Conservation (phyloP, 176 grass and related monocot species). For the Triticum timopheevii region DNA sequence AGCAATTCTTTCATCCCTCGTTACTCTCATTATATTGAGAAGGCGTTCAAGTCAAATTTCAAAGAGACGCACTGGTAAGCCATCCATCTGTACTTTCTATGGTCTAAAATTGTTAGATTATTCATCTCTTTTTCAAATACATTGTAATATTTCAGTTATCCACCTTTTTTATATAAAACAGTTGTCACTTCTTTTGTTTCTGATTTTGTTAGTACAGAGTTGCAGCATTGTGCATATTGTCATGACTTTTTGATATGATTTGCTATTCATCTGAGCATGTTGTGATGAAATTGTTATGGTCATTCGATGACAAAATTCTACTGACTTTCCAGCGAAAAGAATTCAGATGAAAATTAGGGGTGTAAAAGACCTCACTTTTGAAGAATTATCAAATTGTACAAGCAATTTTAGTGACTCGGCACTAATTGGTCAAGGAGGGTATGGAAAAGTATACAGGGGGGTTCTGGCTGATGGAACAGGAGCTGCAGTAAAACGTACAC, state of each 20-base stretch:
- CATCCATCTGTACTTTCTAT: slow-evolving; percentile 8
- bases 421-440: slow-evolving; percentile 73
- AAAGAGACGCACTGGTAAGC: slow-evolving; percentile 60
- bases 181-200: neutral
- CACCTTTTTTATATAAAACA: neutral
- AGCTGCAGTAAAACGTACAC: slow-evolving; percentile 74
- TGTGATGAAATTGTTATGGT: neutral
- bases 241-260: neutral
- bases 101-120: slow-evolving; percentile 15
- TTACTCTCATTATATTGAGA: slow-evolving; percentile 60
- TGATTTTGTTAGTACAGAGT: neutral
- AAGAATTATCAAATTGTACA: slow-evolving; percentile 58
- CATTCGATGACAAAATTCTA: slow-evolving; percentile 17
- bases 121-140: neutral
- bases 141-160: neutral
- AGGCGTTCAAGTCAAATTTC: slow-evolving; percentile 37
- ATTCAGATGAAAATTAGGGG: slow-evolving; percentile 67
- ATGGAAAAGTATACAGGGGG: slow-evolving; percentile 77
- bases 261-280: neutral
- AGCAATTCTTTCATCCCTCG: slow-evolving; percentile 47
- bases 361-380: slow-evolving; percentile 64
- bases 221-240: neutral
- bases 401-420: slow-evolving; percentile 49
- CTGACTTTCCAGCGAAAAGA: slow-evolving; percentile 45
- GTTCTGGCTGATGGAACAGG: slow-evolving; percentile 60